Evolutionary conservation across 495 filamentous ascomycete genomes (phyloP), one percentile per base, ranked within the genome.

Genomic region (Penicillium arizonense): DNA sequence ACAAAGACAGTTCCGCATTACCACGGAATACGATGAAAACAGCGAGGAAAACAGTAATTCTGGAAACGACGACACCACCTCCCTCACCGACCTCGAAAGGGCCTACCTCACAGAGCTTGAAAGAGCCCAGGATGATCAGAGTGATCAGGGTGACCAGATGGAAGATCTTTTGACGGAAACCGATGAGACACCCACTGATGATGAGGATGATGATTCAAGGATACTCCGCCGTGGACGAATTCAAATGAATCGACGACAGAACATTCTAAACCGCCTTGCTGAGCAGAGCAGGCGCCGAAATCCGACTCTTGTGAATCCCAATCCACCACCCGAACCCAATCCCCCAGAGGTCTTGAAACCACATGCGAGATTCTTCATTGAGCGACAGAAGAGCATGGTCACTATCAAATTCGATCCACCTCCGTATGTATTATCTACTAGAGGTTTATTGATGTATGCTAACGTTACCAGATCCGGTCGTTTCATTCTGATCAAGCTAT

Each of bases 321-420:
- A 55, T 20, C 56, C 62, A 16, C 50, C 53, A 12, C 37, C 32
- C n/a, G 50, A 50, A 16, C 38, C 56, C 26, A 28, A 55, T 18
- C 36, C 71, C 5, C 63, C 67, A 12, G 82, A 85, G 51, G 77
- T 84, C 11, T 69, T 91, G 73, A 78, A 77, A 48, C 89, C 89
- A 3, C 82, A 88, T 71, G 88, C 89, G 4, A 79, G 68, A 24
- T 96, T 95, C 72, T 87, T 86, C 63, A 95, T 94, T 50, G 82
- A 86, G 60, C 82, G 80, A 61, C 76, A 86, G 55, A 90, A 90
- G 72, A 90, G 83, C 72, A 91, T 86, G 70, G 89, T 90, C 63
- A 91, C 84, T 56, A 84, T 97, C 55, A 85, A 82, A 56, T 97
- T 97, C 65, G 87, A 96, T 58, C 91, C 93, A 38, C 86, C 90